phyloP scores from a whole-genome alignment of 1,284 basidiomycete species.

The Megacollybia platyphylla region DNA sequence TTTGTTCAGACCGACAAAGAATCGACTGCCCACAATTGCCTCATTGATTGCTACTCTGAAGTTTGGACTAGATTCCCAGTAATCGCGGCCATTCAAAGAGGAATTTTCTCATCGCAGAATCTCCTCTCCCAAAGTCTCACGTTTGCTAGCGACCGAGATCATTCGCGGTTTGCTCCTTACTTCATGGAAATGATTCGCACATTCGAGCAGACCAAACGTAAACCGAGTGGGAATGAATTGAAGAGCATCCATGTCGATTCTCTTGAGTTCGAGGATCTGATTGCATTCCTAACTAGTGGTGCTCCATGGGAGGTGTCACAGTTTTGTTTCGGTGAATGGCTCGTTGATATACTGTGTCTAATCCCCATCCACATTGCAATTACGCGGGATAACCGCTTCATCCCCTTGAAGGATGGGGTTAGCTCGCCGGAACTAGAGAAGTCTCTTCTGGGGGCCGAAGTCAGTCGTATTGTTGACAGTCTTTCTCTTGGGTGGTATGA shows the following conservation, averaged over 20 bases:
- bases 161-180: conserved; percentile 22
- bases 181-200: conserved; percentile 29
- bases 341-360: conserved; percentile 46
- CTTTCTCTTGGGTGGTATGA: conserved; percentile 58
- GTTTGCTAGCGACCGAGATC: conserved; percentile 30
- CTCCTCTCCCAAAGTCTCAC: conserved; percentile 19
- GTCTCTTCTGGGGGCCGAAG: conserved; percentile 42
- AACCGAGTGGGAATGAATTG: conserved; percentile 34
- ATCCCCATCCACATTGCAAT: conserved; percentile 54
- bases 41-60: conserved; percentile 46
- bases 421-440: conserved; percentile 35
- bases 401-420: conserved; percentile 48
- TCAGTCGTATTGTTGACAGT: conserved; percentile 40
- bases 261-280: conserved; percentile 9
- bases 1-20: too few species aligned
- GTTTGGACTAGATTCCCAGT: conserved; percentile 56
- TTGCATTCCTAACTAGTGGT: conserved; percentile 8
- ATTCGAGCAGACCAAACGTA: conserved; percentile 35
- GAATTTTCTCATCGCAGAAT: conserved; percentile 21
- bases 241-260: conserved; percentile 18
- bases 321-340: conserved; percentile 45
- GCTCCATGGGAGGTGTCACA: conserved; percentile 17
- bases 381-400: conserved; percentile 42
- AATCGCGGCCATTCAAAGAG: conserved; percentile 35
- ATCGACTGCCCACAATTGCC: conserved; percentile 28